Base-by-base conservation (phyloP, 257 asterid genomes). In the Nyctanthes arbortristis region DNA sequence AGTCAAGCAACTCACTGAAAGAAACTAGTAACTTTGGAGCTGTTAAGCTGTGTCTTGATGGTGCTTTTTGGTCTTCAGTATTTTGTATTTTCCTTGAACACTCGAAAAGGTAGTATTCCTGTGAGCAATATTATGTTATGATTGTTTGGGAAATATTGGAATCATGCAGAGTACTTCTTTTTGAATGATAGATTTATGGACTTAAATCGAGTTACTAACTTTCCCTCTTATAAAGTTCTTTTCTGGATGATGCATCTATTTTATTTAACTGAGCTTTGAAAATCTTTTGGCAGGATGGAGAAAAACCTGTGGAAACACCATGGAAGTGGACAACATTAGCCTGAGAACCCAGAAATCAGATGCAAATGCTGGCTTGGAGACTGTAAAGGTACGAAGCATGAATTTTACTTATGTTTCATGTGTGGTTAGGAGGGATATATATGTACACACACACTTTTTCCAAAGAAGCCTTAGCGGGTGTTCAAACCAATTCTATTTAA, bases 261-360 rank as follows among this genome's bases (percentile, higher is more conserved):
- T 39, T 56, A 13, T 37, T 7, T 70, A 49, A 32, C 66, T 49
- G 34, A 68, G 61, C 70, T 72, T 67, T 12, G 56, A 68, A 62
- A 34, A 40, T 75, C 70, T 71, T 72, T 78, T 82, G 70, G 68
- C 91, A 92, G 98, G 87, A 61, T 45, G 66, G 79, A 77, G 84
- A 80, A 72, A 73, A 75, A 77, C 73, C 76, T 55, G 77, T 55
- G 11, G 76, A 69, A 49, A 40, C 77, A 69, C 70, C 40, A 35
- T 36, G 80, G 86, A 73, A 66, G 61, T 69, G 49, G 80, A 82
- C 72, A 74, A 54, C 66, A 77, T 69, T 64, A 63, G 24, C 62
- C 54, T 49, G 61, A 78, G 47, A 64, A 74, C 67, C 54, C 77
- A 75, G 49, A 82, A 62, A 58, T 62, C 79, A 61, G 73, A 18